Evolutionary conservation across 1,284 basidiomycete genomes (phyloP).

Genomic region (Rhodotorula sp.): DNA sequence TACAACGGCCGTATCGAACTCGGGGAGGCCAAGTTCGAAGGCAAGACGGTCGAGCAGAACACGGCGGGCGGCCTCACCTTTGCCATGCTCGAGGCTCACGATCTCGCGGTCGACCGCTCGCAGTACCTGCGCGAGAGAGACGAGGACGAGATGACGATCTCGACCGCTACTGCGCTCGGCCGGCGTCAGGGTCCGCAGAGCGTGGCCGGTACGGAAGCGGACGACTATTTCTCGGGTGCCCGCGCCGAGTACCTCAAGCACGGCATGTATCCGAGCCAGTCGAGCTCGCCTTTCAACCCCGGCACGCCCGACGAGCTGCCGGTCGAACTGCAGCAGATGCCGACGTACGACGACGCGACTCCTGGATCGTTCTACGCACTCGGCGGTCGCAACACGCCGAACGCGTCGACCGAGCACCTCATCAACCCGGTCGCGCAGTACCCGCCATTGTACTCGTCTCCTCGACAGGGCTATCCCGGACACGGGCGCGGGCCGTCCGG

Average conservation of each 20-base stretch:
- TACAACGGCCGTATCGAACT: conserved; percentile 68
- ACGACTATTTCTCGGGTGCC: conserved; percentile 30
- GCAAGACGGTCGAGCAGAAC: conserved; percentile 70
- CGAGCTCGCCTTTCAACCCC: neutral
- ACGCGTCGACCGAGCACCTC: conserved; percentile 34
- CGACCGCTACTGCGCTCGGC: conserved; percentile 21
- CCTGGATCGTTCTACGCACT: neutral
- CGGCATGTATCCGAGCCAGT: conserved; percentile 9
- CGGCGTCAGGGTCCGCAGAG: conserved; percentile 8
- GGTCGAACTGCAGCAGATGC: conserved; percentile 33
- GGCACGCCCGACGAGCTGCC: conserved; percentile 30
- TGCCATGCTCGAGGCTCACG: conserved; percentile 50
- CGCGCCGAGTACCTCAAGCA: conserved; percentile 34
- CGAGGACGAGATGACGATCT: conserved; percentile 43
- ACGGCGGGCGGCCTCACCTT: conserved; percentile 59
- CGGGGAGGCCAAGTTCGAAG: conserved; percentile 60
- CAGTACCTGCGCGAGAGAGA: conserved; percentile 46
- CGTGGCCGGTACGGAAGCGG: conserved; percentile 11
- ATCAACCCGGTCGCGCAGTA: conserved; percentile 28
- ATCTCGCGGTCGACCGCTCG: conserved; percentile 43
- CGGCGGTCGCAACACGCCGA: conserved; percentile 1
- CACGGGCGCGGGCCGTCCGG: neutral
- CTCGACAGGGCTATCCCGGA: neutral
- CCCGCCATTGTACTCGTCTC: conserved; percentile 33
- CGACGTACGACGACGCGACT: conserved; percentile 3